Evolutionary conservation across 768 basidiomycete species (phyloP).

Genomic region (Flagelloscypha sp.): DNA sequence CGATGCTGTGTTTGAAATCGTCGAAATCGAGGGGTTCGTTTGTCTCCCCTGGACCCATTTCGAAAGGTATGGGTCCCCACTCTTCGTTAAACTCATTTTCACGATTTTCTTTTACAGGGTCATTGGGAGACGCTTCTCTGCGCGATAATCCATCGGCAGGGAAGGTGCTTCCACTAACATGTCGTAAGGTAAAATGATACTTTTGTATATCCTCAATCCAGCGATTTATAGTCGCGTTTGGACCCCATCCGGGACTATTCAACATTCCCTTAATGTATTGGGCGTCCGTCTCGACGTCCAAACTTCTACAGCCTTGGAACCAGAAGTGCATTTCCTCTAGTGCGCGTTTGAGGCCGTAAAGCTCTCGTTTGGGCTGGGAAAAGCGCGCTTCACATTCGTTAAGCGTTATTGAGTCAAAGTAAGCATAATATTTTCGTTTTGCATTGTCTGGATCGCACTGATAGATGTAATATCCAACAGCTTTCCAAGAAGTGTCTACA

Average conservation of each 20-base stretch:
- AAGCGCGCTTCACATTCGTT: slow-evolving; percentile 23
- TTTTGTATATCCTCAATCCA: slow-evolving; percentile 32
- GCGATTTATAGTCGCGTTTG: slow-evolving; percentile 28
- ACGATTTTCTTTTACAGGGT: slow-evolving; percentile 10
- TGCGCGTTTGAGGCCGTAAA: slow-evolving; percentile 27
- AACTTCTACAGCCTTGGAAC: slow-evolving; percentile 20
- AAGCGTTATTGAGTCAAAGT: slow-evolving; percentile 26
- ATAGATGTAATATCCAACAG: slow-evolving; percentile 19
- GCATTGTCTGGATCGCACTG: slow-evolving; percentile 20
- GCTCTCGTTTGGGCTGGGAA: slow-evolving; percentile 31
- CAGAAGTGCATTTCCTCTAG: slow-evolving; percentile 19
- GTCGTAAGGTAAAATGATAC: slow-evolving; percentile 28
- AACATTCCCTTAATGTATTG: slow-evolving; percentile 36
- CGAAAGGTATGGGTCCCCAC: too few species aligned
- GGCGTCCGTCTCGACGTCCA: slow-evolving; percentile 30
- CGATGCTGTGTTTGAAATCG: slow-evolving; percentile 6
- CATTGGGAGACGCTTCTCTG: too few species aligned
- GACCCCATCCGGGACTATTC: slow-evolving; percentile 28
- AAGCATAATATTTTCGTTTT: slow-evolving; percentile 12
- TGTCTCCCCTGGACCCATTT: too few species aligned
- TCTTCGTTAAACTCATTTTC: slow-evolving; percentile 1
- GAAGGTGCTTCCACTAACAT: slow-evolving; percentile 26
- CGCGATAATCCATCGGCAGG: slow-evolving; percentile 31
- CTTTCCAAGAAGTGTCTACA: slow-evolving; percentile 22
- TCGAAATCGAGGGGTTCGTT: slow-evolving; percentile 6